These are phyloP conservation scores for Spathaspora gorwiae DNA, from an alignment of 805 yeast genomes.

Conservation along the genomic window DNA sequence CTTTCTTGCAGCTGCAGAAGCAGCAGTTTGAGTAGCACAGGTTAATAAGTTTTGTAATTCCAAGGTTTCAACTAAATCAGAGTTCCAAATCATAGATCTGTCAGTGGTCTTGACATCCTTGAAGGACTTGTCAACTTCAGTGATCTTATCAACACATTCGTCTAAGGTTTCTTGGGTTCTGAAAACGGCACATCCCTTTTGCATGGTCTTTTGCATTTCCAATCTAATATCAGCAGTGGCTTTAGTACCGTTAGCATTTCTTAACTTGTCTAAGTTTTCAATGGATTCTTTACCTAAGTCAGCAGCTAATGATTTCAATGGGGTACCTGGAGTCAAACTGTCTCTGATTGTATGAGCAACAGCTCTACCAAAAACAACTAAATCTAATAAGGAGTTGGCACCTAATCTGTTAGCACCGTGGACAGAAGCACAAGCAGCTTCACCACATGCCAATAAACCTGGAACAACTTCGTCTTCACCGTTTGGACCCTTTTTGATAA, in stretches of 20 bases:
- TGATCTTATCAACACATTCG: constrained; percentile 80
- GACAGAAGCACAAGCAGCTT: constrained; percentile 97
- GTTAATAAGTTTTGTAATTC: constrained; percentile 95
- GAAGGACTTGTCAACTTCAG: constrained; percentile 69
- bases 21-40: constrained; percentile 95
- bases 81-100: constrained; percentile 98
- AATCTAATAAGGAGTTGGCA: constrained; percentile 93
- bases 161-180: constrained; percentile 90
- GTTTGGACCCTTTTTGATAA: constrained; percentile 68
- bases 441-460: constrained; percentile 97
- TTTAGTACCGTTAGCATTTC: constrained; percentile 79
- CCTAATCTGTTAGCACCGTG: constrained; percentile 99
- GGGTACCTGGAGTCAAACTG: constrained; percentile 80
- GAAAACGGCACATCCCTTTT: constrained; percentile 93
- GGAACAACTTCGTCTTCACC: constrained; percentile 91
- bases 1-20: constrained; percentile 87
- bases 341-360: constrained; percentile 90
- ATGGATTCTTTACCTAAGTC: constrained; percentile 87
- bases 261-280: constrained; percentile 81
- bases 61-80: constrained; percentile 92
- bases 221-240: constrained; percentile 86
- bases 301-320: constrained; percentile 75
- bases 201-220: constrained; percentile 95
- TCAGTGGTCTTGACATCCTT: constrained; percentile 81
- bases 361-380: constrained; percentile 98